Evolutionary conservation across 2,329 filamentous ascomycete genomes (phyloP).

Genomic region (Chrysosporium queenslandicum): DNA sequence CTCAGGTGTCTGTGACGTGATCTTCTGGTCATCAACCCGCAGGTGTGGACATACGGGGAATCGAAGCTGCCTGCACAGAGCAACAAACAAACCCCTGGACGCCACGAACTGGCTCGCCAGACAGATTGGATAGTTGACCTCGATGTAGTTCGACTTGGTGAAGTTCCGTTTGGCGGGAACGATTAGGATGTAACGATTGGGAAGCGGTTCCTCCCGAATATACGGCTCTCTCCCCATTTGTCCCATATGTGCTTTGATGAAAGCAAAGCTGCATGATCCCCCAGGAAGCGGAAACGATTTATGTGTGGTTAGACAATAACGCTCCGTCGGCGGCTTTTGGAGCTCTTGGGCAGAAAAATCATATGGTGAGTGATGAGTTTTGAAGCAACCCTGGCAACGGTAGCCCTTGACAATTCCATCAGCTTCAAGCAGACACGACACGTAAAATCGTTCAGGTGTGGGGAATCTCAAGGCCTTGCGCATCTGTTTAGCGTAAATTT

Average conservation of each 20-base stretch:
- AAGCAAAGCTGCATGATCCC: too few relatives aligned
- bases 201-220: neutral
- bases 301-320: slow-evolving; percentile 3
- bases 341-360: slow-evolving; percentile 3
- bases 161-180: too few relatives aligned
- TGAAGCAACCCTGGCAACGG: slow-evolving; percentile 3
- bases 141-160: neutral
- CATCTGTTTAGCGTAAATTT: neutral
- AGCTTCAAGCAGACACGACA: slow-evolving; percentile 5
- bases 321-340: neutral
- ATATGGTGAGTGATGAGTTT: neutral
- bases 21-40: neutral
- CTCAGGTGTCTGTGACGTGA: neutral
- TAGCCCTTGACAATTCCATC: slow-evolving; percentile 7
- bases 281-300: neutral
- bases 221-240: too few relatives aligned
- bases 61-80: neutral
- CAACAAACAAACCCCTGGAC: neutral
- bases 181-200: too few relatives aligned
- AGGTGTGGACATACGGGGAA: neutral
- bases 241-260: too few relatives aligned
- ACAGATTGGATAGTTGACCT: neutral
- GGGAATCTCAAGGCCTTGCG: neutral
- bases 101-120: neutral
- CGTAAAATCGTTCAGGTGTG: neutral